Base-by-base conservation (phyloP, 208 protist species). In the Leishmania major region DNA sequence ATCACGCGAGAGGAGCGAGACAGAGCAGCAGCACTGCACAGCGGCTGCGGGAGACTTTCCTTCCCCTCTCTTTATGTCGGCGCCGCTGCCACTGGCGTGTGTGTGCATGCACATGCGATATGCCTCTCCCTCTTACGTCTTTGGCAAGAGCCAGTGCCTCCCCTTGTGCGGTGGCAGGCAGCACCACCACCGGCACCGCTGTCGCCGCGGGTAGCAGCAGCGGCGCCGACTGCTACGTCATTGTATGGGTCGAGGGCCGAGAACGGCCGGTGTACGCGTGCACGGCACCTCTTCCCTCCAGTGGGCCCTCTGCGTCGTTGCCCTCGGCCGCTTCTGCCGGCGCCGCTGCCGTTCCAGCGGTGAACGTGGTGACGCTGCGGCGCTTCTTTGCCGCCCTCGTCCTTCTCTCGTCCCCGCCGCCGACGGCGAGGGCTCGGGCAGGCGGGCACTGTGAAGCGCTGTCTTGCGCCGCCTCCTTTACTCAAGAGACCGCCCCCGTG, bases 341-440 rank as follows among this genome's bases (percentile, higher is more conserved):
- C 13, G 7, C 25, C 28, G 11, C 10, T 15, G 45, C 57, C 2
- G 70, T 55, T 19, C 78, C 55, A 19, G 1, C 47, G 43, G 40
- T 82, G 25, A 69, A 77, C 57, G 70, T 57, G 5, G 71, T 82
- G 11, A 60, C 45, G 43, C 53, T 82, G 71, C 49, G 74, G 49
- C 78, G 78, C 71, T 77, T 71, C 78, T 75, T 84, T 22, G 40
- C 45, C 10, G 69, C 80, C 37, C 75, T 84, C 67, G 66, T 6
- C 1, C 75, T 80, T 35, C 80, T 84, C 55, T 76, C 75, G 1
- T 45, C 66, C 55, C 40, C 64, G 15, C 31, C 11, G 8, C 6
- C 25, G 67, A 71, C 47, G 17, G 49, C 6, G 55, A 31, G 17
- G 59, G 31, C 22, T 17, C 8, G 67, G 43, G 4, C 4, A 8